Conservation (phyloP, 768 basidiomycete species). For the Pleurotus djamor region DNA sequence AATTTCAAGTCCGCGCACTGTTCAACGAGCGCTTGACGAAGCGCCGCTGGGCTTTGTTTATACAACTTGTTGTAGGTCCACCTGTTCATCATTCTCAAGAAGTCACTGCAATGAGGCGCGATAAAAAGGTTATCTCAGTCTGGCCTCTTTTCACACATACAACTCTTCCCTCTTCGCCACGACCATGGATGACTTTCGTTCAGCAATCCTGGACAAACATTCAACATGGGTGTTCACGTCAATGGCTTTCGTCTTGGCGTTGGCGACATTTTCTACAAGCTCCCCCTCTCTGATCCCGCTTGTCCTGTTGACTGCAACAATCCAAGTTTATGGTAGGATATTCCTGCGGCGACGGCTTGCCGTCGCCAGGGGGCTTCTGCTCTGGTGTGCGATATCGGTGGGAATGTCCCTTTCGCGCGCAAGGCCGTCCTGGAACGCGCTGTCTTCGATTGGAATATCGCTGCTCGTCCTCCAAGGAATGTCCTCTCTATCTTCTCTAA, state of each 20-base stretch:
- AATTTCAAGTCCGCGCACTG: too few species aligned
- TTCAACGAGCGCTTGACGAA: too few species aligned
- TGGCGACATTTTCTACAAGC: constrained; percentile 20
- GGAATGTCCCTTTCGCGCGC: constrained; percentile 41
- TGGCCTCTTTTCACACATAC: neutral
- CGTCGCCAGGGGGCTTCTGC: constrained; percentile 19
- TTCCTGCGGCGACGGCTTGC: constrained; percentile 9
- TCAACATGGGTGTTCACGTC: constrained; percentile 19
- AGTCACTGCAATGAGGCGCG: neutral
- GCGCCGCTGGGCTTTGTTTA: too few species aligned
- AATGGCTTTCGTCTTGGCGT: constrained; percentile 19
- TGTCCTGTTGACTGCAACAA: constrained; percentile 14
- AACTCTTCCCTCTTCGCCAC: neutral
- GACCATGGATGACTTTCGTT: neutral
- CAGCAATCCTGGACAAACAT: constrained; percentile 14
- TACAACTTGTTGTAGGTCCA: too few species aligned
- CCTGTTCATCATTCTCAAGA: neutral
- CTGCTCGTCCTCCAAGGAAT: constrained; percentile 40
- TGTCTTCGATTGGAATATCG: constrained; percentile 52
- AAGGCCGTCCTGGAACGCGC: constrained; percentile 45
- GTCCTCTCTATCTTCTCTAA: constrained; percentile 39
- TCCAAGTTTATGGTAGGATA: neutral
- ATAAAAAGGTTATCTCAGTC: neutral
- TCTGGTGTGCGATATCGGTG: constrained; percentile 34
- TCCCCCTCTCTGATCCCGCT: constrained; percentile 30